A percentile compares a stretch with the other conserved stretches of the same genome.
These are phyloP conservation scores for Cutaneotrichosporon arboriforme DNA, from an alignment of 1,284 basidiomycete species.

Conservation along the genomic window DNA sequence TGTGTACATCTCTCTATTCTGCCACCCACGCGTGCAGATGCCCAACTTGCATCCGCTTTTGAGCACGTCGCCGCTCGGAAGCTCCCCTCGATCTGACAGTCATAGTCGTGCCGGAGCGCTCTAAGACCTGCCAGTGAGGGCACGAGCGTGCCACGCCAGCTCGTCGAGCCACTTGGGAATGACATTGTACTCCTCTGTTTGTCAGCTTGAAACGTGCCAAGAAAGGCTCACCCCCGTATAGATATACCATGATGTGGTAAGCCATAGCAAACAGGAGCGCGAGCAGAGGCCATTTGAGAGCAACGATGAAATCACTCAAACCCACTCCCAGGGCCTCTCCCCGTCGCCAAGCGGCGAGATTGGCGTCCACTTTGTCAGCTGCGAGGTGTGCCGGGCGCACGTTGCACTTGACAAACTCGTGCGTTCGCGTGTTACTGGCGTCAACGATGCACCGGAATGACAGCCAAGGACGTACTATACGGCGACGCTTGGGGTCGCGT, in stretches of 20 bases:
- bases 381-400: constrained; percentile 30
- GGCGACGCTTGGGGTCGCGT: constrained; percentile 43
- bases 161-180: constrained; percentile 29
- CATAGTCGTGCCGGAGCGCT: background rate
- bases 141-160: constrained; percentile 18
- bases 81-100: too few species aligned
- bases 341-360: constrained; percentile 34
- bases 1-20: too few species aligned
- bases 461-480: constrained; percentile 40
- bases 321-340: constrained; percentile 29
- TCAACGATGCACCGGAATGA: background rate
- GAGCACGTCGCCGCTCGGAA: too few species aligned
- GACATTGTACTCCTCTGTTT: constrained; percentile 35
- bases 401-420: constrained; percentile 39
- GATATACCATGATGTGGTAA: constrained; percentile 31
- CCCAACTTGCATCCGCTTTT: too few species aligned
- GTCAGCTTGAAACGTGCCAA: background rate
- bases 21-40: too few species aligned
- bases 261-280: constrained; percentile 29
- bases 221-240: constrained; percentile 32
- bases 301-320: constrained; percentile 23
- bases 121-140: background rate
- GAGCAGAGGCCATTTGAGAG: constrained; percentile 32
- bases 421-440: constrained; percentile 40
- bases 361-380: constrained; percentile 28